phyloP scores from a whole-genome alignment of 2,329 filamentous ascomycete genomes.

The Pyrenophora graminea region DNA sequence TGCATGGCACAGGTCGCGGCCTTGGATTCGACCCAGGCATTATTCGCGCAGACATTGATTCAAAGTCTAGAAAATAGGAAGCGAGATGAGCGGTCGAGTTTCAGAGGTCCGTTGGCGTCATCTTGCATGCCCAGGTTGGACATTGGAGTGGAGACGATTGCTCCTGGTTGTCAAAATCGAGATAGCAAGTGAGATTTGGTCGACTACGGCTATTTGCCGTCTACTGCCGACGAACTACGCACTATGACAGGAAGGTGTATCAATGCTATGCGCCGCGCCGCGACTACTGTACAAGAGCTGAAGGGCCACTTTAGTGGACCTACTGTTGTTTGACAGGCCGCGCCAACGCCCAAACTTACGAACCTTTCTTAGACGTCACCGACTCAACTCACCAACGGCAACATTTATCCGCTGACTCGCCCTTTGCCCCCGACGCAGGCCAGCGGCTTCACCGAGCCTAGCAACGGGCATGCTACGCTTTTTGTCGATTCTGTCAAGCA shows the following conservation, averaged over 20 bases:
- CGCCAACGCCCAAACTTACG: slow-evolving; percentile 6
- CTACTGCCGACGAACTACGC: slow-evolving; percentile 8
- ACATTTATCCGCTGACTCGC: background rate
- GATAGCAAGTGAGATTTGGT: slow-evolving; percentile 2
- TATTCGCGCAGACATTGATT: background rate
- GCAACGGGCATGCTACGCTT: no score
- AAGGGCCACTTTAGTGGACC: slow-evolving; percentile 14
- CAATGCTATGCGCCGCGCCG: slow-evolving; percentile 1
- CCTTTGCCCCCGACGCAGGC: background rate
- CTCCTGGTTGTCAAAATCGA: background rate
- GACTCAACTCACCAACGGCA: slow-evolving; percentile 1
- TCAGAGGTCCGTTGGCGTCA: background rate
- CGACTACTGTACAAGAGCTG: slow-evolving; percentile 5
- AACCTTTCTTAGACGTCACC: background rate
- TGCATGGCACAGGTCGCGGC: background rate
- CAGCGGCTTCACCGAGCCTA: background rate
- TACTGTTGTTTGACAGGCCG: slow-evolving; percentile 11
- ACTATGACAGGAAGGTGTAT: slow-evolving; percentile 8
- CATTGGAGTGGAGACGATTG: background rate
- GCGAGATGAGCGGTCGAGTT: slow-evolving; percentile 6
- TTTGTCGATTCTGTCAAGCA: background rate
- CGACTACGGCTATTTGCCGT: slow-evolving; percentile 5
- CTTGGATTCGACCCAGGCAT: background rate
- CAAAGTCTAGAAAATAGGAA: background rate
- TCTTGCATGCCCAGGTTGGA: background rate